Evolutionary conservation across 768 basidiomycete species (phyloP), one percentile per base, ranked within the genome.

Genomic region (Fistulinella prunicolor): DNA sequence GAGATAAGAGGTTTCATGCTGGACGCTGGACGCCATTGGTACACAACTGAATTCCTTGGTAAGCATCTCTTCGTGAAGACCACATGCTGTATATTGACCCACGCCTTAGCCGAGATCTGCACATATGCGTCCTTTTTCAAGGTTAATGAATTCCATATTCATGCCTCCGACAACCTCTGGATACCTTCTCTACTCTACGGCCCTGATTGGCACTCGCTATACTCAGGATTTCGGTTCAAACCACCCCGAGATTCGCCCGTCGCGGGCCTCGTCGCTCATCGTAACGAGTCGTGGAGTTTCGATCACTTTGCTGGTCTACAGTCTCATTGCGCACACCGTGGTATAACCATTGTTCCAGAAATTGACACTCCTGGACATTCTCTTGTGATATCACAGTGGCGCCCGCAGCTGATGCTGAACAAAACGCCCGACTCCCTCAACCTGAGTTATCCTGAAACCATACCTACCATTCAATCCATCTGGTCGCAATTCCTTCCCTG

Each of bases 11-110:
- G 74, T 1, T 72, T 75, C 55, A 73, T 75, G 75, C 62, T 75
- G 2, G 75, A 76, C 48, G 68, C 63, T 6, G 75, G 72, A n/a
- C 66, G 73, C 8, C 75, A 76, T 52, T 75, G 71, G 70, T 75
- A 70, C 42, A 57, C 67, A 6, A 60, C 68, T 0, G 60, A 63
- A 9, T 74, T 76, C 48, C 60, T 75, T 14, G 60, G 73, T 68
- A 38, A 47, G 64, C 49, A 3, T 1, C 1, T 35, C 26, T 44
- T 43, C 46, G 17, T 35, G 5, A 9, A 26, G 4, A 21, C 28
- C 17, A 35, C n/a, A 17, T 16, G 21, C 42, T 23, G 26, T 36
- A 10, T 21, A 22, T 26, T 51, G 14, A 51, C 16, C 7, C 21
- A 16, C 8, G 12, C 46, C 34, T 44, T 46, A 74, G 75, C 68